Evolutionary conservation across 2,329 filamentous ascomycete genomes (phyloP).

Genomic region (Colletotrichum sp.): DNA sequence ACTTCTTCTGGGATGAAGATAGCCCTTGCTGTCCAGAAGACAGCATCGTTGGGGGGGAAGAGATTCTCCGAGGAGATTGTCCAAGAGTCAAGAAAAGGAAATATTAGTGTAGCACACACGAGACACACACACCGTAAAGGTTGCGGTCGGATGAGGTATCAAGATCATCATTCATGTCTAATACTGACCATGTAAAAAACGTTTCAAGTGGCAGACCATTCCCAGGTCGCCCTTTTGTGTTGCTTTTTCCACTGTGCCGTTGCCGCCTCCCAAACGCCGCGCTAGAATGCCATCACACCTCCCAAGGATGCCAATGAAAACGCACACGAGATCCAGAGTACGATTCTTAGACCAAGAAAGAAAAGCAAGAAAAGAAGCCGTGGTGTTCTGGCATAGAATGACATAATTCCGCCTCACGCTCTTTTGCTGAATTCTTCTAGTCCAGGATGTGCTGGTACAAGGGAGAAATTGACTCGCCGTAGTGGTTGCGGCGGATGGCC

Average conservation of each 20-base stretch:
- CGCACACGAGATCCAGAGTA: neutral
- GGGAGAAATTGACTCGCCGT: slow-evolving; percentile 81
- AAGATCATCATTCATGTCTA: slow-evolving; percentile 24
- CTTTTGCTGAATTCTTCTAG: slow-evolving; percentile 29
- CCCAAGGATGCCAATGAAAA: slow-evolving; percentile 9
- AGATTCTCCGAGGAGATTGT: neutral
- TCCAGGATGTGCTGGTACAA: slow-evolving; percentile 72
- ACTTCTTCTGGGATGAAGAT: slow-evolving; percentile 69
- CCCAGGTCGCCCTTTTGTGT: slow-evolving; percentile 15
- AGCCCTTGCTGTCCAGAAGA: slow-evolving; percentile 76
- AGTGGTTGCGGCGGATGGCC: slow-evolving; percentile 94
- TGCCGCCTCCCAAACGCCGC: slow-evolving; percentile 31
- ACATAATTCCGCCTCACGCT: slow-evolving; percentile 26
- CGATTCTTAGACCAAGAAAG: neutral
- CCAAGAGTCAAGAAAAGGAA: slow-evolving; percentile 12
- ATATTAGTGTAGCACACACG: neutral
- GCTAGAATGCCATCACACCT: slow-evolving; percentile 29
- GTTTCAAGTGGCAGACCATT: neutral
- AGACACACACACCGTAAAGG: slow-evolving; percentile 3
- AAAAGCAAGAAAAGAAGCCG: slow-evolving; percentile 3
- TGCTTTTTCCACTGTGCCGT: slow-evolving; percentile 18
- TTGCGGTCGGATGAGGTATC: slow-evolving; percentile 22
- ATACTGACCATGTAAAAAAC: slow-evolving; percentile 12
- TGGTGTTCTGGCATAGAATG: slow-evolving; percentile 17
- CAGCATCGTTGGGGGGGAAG: slow-evolving; percentile 65